phyloP scores from a whole-genome alignment of 192 early-diverging fungal genomes.

The Coemansia sp. region DNA sequence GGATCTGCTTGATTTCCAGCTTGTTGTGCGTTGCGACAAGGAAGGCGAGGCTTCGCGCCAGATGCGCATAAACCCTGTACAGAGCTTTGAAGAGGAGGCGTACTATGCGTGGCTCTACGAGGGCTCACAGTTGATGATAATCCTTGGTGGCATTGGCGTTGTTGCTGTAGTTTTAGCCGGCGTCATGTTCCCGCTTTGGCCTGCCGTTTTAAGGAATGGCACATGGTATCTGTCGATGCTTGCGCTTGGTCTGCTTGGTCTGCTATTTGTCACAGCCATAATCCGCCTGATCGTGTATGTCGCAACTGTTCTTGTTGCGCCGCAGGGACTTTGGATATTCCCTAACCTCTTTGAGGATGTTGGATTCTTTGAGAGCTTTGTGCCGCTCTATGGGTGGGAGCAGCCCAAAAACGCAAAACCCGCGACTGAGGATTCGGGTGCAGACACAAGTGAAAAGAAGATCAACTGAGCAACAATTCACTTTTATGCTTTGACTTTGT shows the following conservation, averaged over 20 bases:
- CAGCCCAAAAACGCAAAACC: slow-evolving; percentile 55
- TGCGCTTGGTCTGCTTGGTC: slow-evolving; percentile 78
- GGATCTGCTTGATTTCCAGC: slow-evolving; percentile 67
- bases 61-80: slow-evolving; percentile 59
- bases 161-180: slow-evolving; percentile 81
- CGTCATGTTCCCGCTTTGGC: slow-evolving; percentile 99
- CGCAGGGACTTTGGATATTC: slow-evolving; percentile 93
- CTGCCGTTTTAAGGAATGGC: slow-evolving; percentile 71
- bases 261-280: slow-evolving; percentile 86
- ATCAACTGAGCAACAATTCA: not conserved
- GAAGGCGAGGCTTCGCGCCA: slow-evolving; percentile 52
- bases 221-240: slow-evolving; percentile 90
- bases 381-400: slow-evolving; percentile 88
- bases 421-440: slow-evolving; percentile 9
- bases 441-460: slow-evolving; percentile 5
- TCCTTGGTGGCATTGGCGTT: slow-evolving; percentile 77
- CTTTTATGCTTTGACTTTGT: not conserved
- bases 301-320: slow-evolving; percentile 66
- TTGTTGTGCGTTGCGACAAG: slow-evolving; percentile 77
- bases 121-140: slow-evolving; percentile 76
- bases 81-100: slow-evolving; percentile 73
- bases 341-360: slow-evolving; percentile 97
- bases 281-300: slow-evolving; percentile 86
- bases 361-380: slow-evolving; percentile 90
- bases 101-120: slow-evolving; percentile 96